phyloP scores from a whole-genome alignment of 495 filamentous ascomycete species.

The Xeromyces bisporus region DNA sequence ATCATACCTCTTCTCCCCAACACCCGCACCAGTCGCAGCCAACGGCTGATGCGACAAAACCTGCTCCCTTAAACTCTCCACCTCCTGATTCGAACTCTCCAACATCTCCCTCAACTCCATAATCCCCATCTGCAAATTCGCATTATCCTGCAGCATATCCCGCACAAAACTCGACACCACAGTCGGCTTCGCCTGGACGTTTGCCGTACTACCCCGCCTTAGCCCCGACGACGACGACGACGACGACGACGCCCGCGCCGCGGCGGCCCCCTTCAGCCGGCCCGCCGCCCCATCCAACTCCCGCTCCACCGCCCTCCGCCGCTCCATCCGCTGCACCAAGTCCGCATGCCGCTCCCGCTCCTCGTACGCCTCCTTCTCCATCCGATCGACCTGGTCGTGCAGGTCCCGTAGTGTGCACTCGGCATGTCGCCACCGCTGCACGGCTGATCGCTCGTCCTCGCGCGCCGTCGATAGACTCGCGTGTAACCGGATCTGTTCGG shows the following conservation, averaged over 20 bases:
- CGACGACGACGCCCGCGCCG: too few species aligned
- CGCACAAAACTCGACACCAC: conserved; percentile 89
- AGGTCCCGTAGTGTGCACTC: conserved; percentile 56
- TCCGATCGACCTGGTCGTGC: conserved; percentile 73
- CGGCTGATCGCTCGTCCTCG: conserved; percentile 55
- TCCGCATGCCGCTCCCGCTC: conserved; percentile 74
- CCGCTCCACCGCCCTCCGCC: conserved; percentile 52
- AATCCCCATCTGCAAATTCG: conserved; percentile 76
- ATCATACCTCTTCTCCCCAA: conserved; percentile 10
- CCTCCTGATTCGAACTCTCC: conserved; percentile 82
- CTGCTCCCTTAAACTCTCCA: conserved; percentile 71
- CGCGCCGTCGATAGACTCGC: conserved; percentile 43
- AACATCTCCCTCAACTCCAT: conserved; percentile 84
- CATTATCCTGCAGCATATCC: conserved; percentile 90
- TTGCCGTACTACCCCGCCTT: conserved; percentile 34
- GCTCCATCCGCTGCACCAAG: conserved; percentile 62
- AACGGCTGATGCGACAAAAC: conserved; percentile 63
- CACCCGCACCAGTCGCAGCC: conserved; percentile 19
- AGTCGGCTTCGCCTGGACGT: conserved; percentile 35
- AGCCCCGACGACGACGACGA: too few species aligned
- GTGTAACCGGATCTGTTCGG: conserved; percentile 59
- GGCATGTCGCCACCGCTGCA: conserved; percentile 68
- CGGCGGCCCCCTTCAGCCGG: conserved; percentile 61
- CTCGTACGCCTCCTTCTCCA: conserved; percentile 68
- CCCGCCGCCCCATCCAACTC: conserved; percentile 63